Base-by-base conservation (phyloP, 2,329 filamentous ascomycete genomes). In the Fusarium sp. region DNA sequence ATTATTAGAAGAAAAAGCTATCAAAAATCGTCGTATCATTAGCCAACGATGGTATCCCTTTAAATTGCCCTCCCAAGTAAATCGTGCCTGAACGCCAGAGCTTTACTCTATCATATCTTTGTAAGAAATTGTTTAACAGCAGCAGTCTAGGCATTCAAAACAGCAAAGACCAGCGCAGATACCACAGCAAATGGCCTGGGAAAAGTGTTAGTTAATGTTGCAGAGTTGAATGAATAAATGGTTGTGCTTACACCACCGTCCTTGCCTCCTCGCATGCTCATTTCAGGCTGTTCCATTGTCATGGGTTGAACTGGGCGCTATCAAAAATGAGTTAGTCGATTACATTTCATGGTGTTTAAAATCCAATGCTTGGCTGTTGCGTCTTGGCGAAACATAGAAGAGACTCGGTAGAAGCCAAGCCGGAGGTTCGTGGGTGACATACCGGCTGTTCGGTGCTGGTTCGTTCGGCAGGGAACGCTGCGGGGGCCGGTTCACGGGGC, bases 91-190 rank as follows among this genome's bases (percentile, higher is more conserved):
- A 81, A 73, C 68, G 68, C 68, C 71, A 52, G 61, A 68, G 46
- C 52, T 63, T 22, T 27, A 55, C 39, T 46, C 33, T 39, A 58
- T 53, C 10, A 22, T 46, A 42, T 29, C 20, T 39, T 33, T n/a
- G 39, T 11, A n/a, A 18, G 5, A n/a, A 41, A 14, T 31, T 31
- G 72, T 79, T 75, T 79, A 78, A 62, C 77, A 79, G 57, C 77
- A 79, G 65, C 77, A 78, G 60, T 79, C 77, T 29, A 78, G 57
- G 46, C 79, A 83, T 72, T 83, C 81, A 61, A 82, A 83, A 72
- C 82, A 83, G 71, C 80, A 81, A 7, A 83, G 76, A 27, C 82
- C 81, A 10, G 81, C 81, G 62, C 81, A 83, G 55, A 83, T 75
- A 33, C 82, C 82, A 61, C 81, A 83, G 77, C 81, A 83, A 52